These are phyloP conservation scores for Lachnellula suecica DNA, from an alignment of 2,329 filamentous ascomycete species.

Conservation along the genomic window DNA sequence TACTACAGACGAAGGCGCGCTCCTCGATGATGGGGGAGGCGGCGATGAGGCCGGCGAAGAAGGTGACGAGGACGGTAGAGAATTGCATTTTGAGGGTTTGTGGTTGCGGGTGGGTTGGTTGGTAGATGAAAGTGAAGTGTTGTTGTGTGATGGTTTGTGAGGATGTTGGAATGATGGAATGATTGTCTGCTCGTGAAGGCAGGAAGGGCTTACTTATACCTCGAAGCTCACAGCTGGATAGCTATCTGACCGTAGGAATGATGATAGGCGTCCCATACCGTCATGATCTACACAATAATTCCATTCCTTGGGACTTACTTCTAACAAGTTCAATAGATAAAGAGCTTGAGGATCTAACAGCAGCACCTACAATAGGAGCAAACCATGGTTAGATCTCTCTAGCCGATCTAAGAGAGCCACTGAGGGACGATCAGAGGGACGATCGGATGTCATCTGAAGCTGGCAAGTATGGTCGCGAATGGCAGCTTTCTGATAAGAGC, in stretches of 20 bases:
- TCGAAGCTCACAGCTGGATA: neutral
- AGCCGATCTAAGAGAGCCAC: neutral
- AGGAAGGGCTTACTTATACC: neutral
- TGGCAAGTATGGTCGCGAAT: neutral
- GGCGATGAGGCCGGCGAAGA: constrained; percentile 9
- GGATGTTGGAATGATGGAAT: neutral
- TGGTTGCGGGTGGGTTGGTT: no score
- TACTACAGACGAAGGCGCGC: constrained; percentile 41
- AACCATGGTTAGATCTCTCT: neutral
- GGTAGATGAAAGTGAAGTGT: neutral
- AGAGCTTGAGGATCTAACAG: neutral
- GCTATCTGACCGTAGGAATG: neutral
- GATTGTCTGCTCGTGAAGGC: neutral
- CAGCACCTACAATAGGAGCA: neutral
- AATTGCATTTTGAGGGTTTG: constrained; percentile 13
- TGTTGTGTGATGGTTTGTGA: neutral
- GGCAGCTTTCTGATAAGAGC: no score
- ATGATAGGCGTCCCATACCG: neutral
- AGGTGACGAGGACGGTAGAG: constrained; percentile 1
- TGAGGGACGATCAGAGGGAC: no score
- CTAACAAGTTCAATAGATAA: neutral
- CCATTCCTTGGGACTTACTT: neutral
- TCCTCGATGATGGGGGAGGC: constrained; percentile 31
- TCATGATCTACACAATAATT: neutral
- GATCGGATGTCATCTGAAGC: no score